Conservation (phyloP, 352 stramenopile species). For the Plasmopara muralis region DNA sequence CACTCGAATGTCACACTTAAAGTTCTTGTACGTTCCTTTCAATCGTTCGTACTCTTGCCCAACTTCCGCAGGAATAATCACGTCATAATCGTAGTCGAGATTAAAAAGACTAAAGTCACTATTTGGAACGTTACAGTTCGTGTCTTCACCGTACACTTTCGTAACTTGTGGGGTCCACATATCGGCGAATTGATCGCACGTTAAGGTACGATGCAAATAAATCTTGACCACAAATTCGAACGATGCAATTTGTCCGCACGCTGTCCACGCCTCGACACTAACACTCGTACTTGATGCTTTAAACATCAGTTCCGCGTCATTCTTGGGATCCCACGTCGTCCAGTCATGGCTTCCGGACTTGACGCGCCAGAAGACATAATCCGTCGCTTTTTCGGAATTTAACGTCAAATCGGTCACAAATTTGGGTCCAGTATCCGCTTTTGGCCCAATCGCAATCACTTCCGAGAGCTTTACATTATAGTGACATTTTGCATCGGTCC, state of each 20-base stretch:
- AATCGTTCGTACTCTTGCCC: not conserved
- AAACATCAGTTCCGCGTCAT: constrained; percentile 17
- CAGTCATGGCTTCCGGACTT: constrained; percentile 6
- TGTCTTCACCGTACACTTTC: not conserved
- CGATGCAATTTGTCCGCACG: constrained; percentile 26
- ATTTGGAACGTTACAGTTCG: constrained; percentile 12
- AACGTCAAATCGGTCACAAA: not conserved
- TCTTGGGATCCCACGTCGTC: constrained; percentile 7
- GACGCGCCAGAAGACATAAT: constrained; percentile 52
- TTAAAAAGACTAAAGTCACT: constrained; percentile 22
- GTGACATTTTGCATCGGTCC: constrained; percentile 1
- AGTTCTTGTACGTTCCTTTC: constrained; percentile 1
- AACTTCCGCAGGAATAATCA: constrained; percentile 3
- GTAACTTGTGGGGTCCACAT: constrained; percentile 2
- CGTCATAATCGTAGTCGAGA: constrained; percentile 4
- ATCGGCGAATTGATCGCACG: constrained; percentile 5
- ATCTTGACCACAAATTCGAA: constrained; percentile 32
- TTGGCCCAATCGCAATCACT: constrained; percentile 3
- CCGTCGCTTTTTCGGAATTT: not conserved
- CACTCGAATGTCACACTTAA: constrained; percentile 7
- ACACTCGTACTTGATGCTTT: constrained; percentile 22
- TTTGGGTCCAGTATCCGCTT: not conserved
- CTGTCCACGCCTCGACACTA: constrained; percentile 45
- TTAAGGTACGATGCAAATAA: constrained; percentile 25
- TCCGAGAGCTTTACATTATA: constrained; percentile 15